These are phyloP conservation scores for Yamadazyma diospyri DNA, from an alignment of 1,139 yeast genomes.

Conservation along the genomic window DNA sequence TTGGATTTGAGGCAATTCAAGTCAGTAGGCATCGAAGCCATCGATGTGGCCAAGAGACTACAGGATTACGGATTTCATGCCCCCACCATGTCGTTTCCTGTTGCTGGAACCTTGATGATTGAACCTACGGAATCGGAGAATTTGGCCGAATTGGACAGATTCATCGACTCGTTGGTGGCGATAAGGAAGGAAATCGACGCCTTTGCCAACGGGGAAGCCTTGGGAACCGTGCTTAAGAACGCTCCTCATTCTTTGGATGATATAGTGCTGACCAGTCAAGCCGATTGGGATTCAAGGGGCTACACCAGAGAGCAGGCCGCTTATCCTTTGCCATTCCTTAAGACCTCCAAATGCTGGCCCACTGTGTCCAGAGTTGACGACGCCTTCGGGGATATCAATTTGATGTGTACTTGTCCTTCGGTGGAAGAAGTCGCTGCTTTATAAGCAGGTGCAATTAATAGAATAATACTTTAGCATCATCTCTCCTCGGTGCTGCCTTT, in stretches of 20 bases:
- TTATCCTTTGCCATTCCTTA: slow-evolving; percentile 75
- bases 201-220: slow-evolving; percentile 61
- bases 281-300: slow-evolving; percentile 77
- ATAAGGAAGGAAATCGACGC: slow-evolving; percentile 81
- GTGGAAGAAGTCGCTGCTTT: slow-evolving; percentile 58
- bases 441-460: no score
- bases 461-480: no score
- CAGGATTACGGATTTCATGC: slow-evolving; percentile 99
- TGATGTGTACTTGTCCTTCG: slow-evolving; percentile 89
- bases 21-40: slow-evolving; percentile 81
- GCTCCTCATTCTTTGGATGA: slow-evolving; percentile 92
- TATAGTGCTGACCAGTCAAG: slow-evolving; percentile 51
- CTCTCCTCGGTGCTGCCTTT: background rate
- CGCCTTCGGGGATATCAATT: slow-evolving; percentile 88
- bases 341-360: slow-evolving; percentile 88
- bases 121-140: slow-evolving; percentile 98
- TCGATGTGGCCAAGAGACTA: slow-evolving; percentile 92
- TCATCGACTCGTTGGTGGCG: slow-evolving; percentile 80
- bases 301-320: slow-evolving; percentile 94
- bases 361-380: slow-evolving; percentile 89
- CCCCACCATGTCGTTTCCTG: slow-evolving; percentile 98
- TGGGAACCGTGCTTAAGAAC: slow-evolving; percentile 75
- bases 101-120: slow-evolving; percentile 94
- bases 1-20: slow-evolving; percentile 87
- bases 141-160: slow-evolving; percentile 82